Conservation (phyloP, 2,329 filamentous ascomycete genomes). For the Curvularia sp. region DNA sequence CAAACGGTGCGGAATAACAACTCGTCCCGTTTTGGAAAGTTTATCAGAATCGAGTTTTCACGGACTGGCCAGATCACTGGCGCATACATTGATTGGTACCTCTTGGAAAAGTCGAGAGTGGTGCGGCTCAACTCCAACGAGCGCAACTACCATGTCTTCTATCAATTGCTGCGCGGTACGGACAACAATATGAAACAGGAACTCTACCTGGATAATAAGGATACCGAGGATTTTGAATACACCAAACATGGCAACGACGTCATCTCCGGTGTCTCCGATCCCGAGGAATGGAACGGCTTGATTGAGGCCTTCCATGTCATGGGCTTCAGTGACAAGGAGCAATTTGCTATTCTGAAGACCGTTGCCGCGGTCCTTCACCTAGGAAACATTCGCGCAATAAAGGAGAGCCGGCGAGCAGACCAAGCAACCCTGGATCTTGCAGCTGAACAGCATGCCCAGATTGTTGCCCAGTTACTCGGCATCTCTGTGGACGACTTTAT, state of each 20-base stretch:
- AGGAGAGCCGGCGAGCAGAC: conserved; percentile 88
- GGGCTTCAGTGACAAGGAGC: conserved; percentile 87
- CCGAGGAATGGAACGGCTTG: conserved; percentile 85
- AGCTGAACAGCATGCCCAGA: conserved; percentile 75
- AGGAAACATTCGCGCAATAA: conserved; percentile 87
- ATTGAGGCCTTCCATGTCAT: conserved; percentile 95
- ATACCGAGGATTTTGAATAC: conserved; percentile 88
- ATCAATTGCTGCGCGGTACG: conserved; percentile 89
- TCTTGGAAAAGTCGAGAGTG: conserved; percentile 96
- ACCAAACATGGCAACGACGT: conserved; percentile 89
- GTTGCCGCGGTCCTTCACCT: conserved; percentile 91
- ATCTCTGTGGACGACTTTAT: conserved; percentile 86
- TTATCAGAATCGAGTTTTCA: conserved; percentile 96
- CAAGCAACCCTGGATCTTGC: conserved; percentile 84
- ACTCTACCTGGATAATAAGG: conserved; percentile 75
- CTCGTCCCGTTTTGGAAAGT: conserved; percentile 97
- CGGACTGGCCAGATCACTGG: conserved; percentile 88
- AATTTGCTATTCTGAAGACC: conserved; percentile 81
- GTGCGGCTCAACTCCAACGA: conserved; percentile 87
- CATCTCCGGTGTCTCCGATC: conserved; percentile 88
- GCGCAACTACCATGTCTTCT: conserved; percentile 97
- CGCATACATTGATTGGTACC: conserved; percentile 98
- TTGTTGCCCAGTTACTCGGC: conserved; percentile 82
- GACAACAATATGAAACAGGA: conserved; percentile 74
- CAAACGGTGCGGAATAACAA: conserved; percentile 99